These are phyloP conservation scores for Cytospora mali DNA, from an alignment of 2,329 filamentous ascomycete genomes.

Conservation along the genomic window DNA sequence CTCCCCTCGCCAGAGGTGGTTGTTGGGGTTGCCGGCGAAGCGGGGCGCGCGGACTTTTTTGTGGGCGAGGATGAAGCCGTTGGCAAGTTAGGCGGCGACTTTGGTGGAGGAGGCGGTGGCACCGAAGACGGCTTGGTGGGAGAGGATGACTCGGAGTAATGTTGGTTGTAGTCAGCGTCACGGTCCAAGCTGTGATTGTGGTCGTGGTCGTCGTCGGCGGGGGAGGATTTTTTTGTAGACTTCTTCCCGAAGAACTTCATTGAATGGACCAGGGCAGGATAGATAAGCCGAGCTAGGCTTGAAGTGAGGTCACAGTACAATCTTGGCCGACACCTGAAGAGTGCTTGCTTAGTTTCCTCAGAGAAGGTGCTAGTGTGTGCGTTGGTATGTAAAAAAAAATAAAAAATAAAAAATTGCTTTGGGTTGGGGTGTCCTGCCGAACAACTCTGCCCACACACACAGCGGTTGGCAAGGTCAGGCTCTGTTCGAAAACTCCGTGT, in stretches of 20 bases:
- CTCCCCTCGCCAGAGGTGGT: conserved; percentile 39
- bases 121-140: conserved; percentile 31
- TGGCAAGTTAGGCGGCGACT: conserved; percentile 34
- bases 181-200: conserved; percentile 40
- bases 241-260: conserved; percentile 60
- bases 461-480: conserved; percentile 26
- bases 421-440: conserved; percentile 31
- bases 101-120: conserved; percentile 37
- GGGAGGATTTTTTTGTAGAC: conserved; percentile 41
- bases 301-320: background rate
- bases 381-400: conserved; percentile 17
- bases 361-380: conserved; percentile 20
- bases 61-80: conserved; percentile 38
- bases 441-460: conserved; percentile 13
- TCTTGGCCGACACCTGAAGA: conserved; percentile 8
- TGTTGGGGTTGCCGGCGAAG: conserved; percentile 36
- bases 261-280: conserved; percentile 31
- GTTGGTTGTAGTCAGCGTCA: conserved; percentile 37
- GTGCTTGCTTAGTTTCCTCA: conserved; percentile 22
- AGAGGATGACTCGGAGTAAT: conserved; percentile 41
- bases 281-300: conserved; percentile 19
- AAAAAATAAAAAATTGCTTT: conserved; percentile 16
- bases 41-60: conserved; percentile 43
- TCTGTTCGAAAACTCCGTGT: conserved; percentile 18
- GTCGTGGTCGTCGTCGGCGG: conserved; percentile 32